A percentile compares a stretch with the other conserved stretches of the same genome.
Conservation (phyloP, 2,329 filamentous ascomycete species). For the Pseudopyricularia cyperi region DNA sequence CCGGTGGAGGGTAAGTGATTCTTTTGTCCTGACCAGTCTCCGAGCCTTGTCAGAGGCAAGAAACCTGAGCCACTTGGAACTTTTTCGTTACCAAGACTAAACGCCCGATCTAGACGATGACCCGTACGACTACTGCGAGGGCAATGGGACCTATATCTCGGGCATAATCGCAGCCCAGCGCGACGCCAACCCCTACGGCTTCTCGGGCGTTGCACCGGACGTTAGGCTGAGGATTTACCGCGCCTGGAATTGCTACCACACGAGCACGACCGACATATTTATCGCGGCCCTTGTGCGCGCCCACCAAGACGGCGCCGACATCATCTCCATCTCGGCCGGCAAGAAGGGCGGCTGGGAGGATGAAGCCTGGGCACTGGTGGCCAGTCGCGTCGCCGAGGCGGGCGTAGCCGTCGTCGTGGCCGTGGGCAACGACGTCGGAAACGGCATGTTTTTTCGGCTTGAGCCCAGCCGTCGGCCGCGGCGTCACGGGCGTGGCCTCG, state of each 20-base stretch:
- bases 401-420: constrained; percentile 26
- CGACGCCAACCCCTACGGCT: constrained; percentile 4
- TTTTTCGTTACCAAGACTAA: too few species aligned
- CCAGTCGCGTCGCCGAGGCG: constrained; percentile 24
- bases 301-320: constrained; percentile 21
- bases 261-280: constrained; percentile 14
- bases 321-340: constrained; percentile 19
- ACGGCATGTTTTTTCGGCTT: neutral
- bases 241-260: constrained; percentile 9
- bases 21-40: neutral
- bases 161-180: constrained; percentile 13
- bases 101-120: constrained; percentile 12
- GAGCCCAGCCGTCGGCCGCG: neutral
- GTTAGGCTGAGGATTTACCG: constrained; percentile 11
- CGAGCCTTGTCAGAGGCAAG: neutral
- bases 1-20: constrained; percentile 1
- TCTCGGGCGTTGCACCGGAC: constrained; percentile 12
- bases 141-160: constrained; percentile 13
- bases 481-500: neutral
- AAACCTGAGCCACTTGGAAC: too few species aligned
- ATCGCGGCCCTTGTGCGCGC: constrained; percentile 22
- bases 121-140: constrained; percentile 8
- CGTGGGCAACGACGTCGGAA: constrained; percentile 24
- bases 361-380: constrained; percentile 21
- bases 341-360: constrained; percentile 12